Base-by-base conservation (phyloP, 2,329 filamentous ascomycete species). In the Xylaria arbuscula region DNA sequence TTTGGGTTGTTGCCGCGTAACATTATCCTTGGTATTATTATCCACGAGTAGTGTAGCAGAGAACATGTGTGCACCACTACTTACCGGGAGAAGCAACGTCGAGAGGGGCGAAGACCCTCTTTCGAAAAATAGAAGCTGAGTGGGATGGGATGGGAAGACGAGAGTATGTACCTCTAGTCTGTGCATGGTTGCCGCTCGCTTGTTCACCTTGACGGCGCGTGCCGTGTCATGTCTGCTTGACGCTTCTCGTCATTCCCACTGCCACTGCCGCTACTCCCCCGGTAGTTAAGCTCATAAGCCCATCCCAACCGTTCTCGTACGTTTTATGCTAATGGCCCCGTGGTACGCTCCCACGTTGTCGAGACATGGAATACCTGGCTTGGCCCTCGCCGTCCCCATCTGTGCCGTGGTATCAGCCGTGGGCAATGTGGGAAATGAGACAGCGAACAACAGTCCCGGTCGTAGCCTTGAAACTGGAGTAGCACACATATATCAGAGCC, bases 391-490 rank as follows among this genome's bases (percentile, higher is more conserved):
- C 22, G 47, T 15, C 34, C 36, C 28, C 24, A 54, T 53, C 40
- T 17, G 15, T 54, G 17, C 48, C 58, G 32, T 69, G 42, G 54
- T 48, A 55, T 51, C 57, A 53, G 45, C 53, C 34, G 3, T 50
- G 51, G 45, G 50, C 51, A 68, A 64, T 67, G 65, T 50, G 51
- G 45, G 50, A 56, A 68, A 64, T 67, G 65, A 67, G 55, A 67
- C 50, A 50, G 66, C 58, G 40, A 45, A 45, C 40, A 45, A 65
- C 65, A 68, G 58, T 24, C 56, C 40, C 45, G 19, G 45, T 61
- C 45, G 36, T 45, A 50, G 53, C 42, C 55, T 60, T 61, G 66
- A 57, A 57, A 61, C 61, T 59, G 42, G 56, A 22, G 65, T 67
- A 64, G 61, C 64, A 69, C 59, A 66, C 58, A 62, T 66, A 62